Percentiles rank a stretch among this genome's conserved stretches.
These are phyloP conservation scores for Punctularia strigosozonata DNA, from an alignment of 768 basidiomycete species.

Conservation along the genomic window DNA sequence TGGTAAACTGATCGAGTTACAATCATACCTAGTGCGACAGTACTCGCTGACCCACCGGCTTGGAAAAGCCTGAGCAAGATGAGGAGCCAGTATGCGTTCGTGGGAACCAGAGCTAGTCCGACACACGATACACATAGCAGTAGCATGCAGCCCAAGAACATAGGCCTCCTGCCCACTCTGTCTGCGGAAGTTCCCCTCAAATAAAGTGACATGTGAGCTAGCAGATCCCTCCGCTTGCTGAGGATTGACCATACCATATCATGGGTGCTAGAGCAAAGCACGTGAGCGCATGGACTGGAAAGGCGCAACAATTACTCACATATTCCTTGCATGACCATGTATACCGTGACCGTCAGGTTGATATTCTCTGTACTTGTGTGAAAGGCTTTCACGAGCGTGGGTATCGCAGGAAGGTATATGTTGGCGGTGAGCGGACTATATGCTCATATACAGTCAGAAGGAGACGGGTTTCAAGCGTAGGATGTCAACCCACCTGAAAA, in stretches of 20 bases:
- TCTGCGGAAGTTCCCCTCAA: constrained; percentile 69
- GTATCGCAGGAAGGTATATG: constrained; percentile 75
- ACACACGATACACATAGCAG: constrained; percentile 58
- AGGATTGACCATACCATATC: too few species aligned
- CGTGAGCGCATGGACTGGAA: too few species aligned
- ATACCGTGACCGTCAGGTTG: constrained; percentile 71
- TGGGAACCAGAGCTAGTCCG: constrained; percentile 44
- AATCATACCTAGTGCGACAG: constrained; percentile 52
- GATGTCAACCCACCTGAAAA: background rate
- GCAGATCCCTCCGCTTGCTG: too few species aligned
- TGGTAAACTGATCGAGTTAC: background rate
- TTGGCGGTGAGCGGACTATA: constrained; percentile 58
- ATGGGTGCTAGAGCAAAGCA: too few species aligned
- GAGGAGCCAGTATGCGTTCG: constrained; percentile 62
- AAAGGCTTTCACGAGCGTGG: constrained; percentile 49
- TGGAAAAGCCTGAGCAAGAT: constrained; percentile 74
- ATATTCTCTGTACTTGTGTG: constrained; percentile 58
- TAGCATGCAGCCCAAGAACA: constrained; percentile 49
- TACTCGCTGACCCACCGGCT: constrained; percentile 69
- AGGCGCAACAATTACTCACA: constrained; percentile 28
- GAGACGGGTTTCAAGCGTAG: background rate
- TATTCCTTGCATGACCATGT: constrained; percentile 57
- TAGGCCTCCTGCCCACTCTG: constrained; percentile 47
- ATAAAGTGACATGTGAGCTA: too few species aligned
- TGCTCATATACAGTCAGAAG: background rate